These are phyloP conservation scores for Diplogelasinospora grovesii DNA, from an alignment of 495 filamentous ascomycete species.

Conservation along the genomic window DNA sequence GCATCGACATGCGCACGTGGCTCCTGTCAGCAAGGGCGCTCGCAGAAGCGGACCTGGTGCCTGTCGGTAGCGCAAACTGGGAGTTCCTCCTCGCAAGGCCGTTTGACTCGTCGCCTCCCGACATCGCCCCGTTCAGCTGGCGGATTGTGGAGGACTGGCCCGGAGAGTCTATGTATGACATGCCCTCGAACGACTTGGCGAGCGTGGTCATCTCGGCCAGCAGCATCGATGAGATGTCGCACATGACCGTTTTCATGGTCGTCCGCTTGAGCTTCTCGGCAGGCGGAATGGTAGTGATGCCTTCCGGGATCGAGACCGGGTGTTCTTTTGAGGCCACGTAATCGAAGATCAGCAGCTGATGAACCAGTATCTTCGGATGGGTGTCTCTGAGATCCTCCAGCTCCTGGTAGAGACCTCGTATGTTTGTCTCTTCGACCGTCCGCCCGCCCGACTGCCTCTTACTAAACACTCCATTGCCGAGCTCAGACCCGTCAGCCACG, in stretches of 20 bases:
- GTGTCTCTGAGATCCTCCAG: constrained; percentile 62
- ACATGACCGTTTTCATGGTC: constrained; percentile 93
- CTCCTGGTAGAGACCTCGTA: constrained; percentile 53
- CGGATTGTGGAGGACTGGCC: constrained; percentile 31
- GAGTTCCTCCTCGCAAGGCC: constrained; percentile 46
- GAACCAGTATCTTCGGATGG: constrained; percentile 68
- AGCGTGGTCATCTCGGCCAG: constrained; percentile 83
- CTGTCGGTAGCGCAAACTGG: constrained; percentile 38
- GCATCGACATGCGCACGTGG: constrained; percentile 74
- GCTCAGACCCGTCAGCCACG: constrained; percentile 63
- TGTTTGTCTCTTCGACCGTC: constrained; percentile 39
- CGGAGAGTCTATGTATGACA: constrained; percentile 75
- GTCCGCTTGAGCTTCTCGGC: constrained; percentile 64
- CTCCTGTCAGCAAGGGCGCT: constrained; percentile 39
- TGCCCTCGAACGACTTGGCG: constrained; percentile 75
- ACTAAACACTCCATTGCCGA: constrained; percentile 40
- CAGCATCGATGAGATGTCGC: constrained; percentile 77
- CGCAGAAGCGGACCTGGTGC: constrained; percentile 43
- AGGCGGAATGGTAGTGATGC: constrained; percentile 67
- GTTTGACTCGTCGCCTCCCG: constrained; percentile 30
- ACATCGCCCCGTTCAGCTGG: constrained; percentile 27
- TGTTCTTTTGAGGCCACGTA: constrained; percentile 40
- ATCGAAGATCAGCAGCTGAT: constrained; percentile 76
- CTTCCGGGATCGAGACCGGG: constrained; percentile 47
- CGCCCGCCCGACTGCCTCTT: constrained; percentile 42